phyloP scores from a whole-genome alignment of 371 early-diverging fungal species.

The Actinomucor elegans region DNA sequence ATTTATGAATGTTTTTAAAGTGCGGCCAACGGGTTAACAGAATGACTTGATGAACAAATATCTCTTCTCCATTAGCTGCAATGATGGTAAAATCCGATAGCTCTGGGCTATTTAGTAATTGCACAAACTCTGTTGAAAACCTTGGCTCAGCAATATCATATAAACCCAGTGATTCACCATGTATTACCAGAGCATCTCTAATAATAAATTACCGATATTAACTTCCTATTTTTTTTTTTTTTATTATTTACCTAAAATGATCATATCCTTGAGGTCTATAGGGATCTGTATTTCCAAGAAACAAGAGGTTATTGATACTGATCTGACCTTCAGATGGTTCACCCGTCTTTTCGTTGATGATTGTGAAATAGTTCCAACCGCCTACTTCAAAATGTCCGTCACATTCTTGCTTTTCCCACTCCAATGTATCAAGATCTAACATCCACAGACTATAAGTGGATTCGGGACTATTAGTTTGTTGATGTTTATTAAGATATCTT shows the following conservation, averaged over 20 bases:
- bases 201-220: conserved; percentile 9
- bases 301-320: conserved; percentile 32
- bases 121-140: conserved; percentile 42
- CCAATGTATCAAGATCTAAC: conserved; percentile 56
- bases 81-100: conserved; percentile 58
- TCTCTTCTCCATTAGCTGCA: conserved; percentile 38
- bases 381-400: conserved; percentile 53
- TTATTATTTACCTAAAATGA: conserved; percentile 44
- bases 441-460: conserved; percentile 58
- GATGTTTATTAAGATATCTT: conserved; percentile 29
- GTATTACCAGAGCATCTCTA: conserved; percentile 54
- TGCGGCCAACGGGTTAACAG: conserved; percentile 67
- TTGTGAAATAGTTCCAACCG: conserved; percentile 65
- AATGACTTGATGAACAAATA: conserved; percentile 64
- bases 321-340: conserved; percentile 8
- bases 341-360: conserved; percentile 28
- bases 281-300: conserved; percentile 54
- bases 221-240: not conserved
- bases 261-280: conserved; percentile 57
- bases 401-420: conserved; percentile 61
- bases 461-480: conserved; percentile 14
- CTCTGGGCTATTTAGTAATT: conserved; percentile 53
- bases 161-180: conserved; percentile 57
- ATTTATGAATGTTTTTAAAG: conserved; percentile 51
- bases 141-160: conserved; percentile 52